Evolutionary conservation across 1,284 basidiomycete species (phyloP).

Genomic region (Leccinum fuscescens): DNA sequence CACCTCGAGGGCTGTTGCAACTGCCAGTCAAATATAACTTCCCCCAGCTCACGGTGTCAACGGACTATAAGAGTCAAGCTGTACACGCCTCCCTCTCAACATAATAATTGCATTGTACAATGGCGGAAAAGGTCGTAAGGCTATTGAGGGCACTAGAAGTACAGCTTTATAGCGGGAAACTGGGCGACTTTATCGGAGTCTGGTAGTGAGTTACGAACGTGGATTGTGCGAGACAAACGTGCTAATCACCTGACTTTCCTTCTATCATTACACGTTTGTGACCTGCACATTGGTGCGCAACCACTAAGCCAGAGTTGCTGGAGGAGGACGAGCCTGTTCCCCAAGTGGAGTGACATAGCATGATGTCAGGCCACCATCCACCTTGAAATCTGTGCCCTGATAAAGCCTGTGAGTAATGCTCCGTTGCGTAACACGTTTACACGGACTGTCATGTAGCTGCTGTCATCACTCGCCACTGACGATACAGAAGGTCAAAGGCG

Average conservation of each 20-base stretch:
- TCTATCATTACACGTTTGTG: not conserved
- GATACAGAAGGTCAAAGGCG: conserved; percentile 9
- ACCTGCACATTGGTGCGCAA: not conserved
- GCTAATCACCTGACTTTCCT: not conserved
- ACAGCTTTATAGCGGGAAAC: not conserved
- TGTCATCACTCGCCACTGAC: conserved; percentile 79
- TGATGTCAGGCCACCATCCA: conserved; percentile 87
- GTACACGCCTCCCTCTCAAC: not conserved
- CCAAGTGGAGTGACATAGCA: conserved; percentile 86
- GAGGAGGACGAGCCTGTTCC: conserved; percentile 65
- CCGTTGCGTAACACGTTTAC: conserved; percentile 1
- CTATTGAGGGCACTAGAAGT: not conserved
- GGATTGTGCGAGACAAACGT: not conserved
- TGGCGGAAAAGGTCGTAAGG: not conserved
- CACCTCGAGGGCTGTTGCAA: not conserved
- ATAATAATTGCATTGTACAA: not conserved
- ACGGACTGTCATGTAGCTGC: conserved; percentile 80
- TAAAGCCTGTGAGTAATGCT: conserved; percentile 28
- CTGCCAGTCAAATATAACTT: not conserved
- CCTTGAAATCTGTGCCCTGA: conserved; percentile 89
- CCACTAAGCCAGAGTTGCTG: conserved; percentile 51
- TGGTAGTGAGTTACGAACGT: not conserved
- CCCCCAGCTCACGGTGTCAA: not conserved
- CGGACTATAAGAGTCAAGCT: not conserved
- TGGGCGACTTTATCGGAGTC: not conserved